Evolutionary conservation across 495 filamentous ascomycete genomes (phyloP).

Genomic region (Tuber microsphaerosporum): DNA sequence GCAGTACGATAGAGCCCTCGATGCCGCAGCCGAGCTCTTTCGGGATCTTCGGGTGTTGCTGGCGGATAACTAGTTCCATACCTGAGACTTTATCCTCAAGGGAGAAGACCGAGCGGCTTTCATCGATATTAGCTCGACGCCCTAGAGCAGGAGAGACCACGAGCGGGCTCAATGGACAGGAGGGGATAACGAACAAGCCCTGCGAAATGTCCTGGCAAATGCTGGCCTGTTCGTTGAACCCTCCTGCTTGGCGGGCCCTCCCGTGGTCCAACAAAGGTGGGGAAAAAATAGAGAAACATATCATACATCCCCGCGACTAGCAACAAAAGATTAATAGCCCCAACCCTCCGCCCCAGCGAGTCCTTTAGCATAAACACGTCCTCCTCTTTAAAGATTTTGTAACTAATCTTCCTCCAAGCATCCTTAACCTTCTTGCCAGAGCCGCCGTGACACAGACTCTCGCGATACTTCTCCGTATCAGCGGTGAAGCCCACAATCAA

Average conservation of each 20-base stretch:
- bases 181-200: no score
- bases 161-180: neutral
- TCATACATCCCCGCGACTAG: neutral
- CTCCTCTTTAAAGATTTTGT: slow-evolving; percentile 1
- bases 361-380: neutral
- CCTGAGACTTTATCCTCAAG: neutral
- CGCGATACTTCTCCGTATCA: slow-evolving; percentile 9
- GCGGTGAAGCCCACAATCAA: slow-evolving; percentile 1
- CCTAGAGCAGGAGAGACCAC: neutral
- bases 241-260: neutral
- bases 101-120: neutral
- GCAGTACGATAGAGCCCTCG: neutral
- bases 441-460: slow-evolving; percentile 8
- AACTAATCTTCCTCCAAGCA: slow-evolving; percentile 7
- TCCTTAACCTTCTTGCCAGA: slow-evolving; percentile 9
- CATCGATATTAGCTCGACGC: neutral
- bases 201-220: no score
- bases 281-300: neutral
- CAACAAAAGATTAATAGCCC: neutral
- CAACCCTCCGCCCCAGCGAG: neutral
- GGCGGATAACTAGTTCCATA: neutral
- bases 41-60: neutral
- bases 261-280: neutral
- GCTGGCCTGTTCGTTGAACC: neutral
- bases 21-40: neutral